Conservation (phyloP, 768 basidiomycete species). For the Leccinum broughii region DNA sequence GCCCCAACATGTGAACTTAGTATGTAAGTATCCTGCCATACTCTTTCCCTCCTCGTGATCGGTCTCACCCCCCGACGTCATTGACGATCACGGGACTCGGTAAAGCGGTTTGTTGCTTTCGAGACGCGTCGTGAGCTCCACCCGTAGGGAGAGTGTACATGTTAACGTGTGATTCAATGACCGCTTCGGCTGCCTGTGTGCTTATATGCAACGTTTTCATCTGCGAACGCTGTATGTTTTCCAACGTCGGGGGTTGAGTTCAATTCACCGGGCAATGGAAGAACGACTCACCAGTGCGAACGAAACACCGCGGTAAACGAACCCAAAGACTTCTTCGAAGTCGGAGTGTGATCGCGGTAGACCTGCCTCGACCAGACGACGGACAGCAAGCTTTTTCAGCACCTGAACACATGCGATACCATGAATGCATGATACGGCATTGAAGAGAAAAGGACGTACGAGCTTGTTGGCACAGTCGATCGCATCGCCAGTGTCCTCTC, state of each 20-base stretch:
- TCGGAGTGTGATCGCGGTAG: constrained; percentile 38
- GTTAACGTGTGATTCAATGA: constrained; percentile 39
- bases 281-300: constrained; percentile 41
- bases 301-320: constrained; percentile 39
- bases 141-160: constrained; percentile 31
- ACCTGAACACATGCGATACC: constrained; percentile 19
- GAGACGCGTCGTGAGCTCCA: not conserved
- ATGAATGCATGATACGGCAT: not conserved
- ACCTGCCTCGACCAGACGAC: constrained; percentile 32
- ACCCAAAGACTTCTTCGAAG: constrained; percentile 42
- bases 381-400: constrained; percentile 41
- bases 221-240: constrained; percentile 26
- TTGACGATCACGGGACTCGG: too few relatives aligned
- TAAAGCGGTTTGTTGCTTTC: not conserved
- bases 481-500: constrained; percentile 21
- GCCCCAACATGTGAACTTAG: too few relatives aligned
- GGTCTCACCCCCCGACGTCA: too few relatives aligned
- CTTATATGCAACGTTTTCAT: constrained; percentile 30
- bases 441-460: constrained; percentile 37
- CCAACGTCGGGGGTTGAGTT: not conserved
- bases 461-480: constrained; percentile 63
- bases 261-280: not conserved
- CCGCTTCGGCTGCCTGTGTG: constrained; percentile 28
- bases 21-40: too few relatives aligned
- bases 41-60: too few relatives aligned